Conservation (phyloP, 805 yeast genomes). For the Candida nanaspora region DNA sequence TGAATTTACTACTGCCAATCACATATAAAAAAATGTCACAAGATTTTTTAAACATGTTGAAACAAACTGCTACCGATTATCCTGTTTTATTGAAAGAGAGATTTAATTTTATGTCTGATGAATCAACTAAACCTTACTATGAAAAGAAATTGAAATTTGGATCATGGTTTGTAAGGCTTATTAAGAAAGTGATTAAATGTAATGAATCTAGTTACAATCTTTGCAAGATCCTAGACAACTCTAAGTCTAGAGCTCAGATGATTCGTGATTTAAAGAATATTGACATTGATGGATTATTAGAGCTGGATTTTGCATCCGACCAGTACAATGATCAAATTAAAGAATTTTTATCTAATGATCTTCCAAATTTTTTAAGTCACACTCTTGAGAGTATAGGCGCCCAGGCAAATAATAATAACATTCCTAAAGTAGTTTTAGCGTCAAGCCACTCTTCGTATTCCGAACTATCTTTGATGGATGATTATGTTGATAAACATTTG, state of each 20-base stretch:
- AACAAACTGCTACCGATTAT: not conserved
- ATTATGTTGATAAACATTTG: not conserved
- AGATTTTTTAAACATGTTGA: not conserved
- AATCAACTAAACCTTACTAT: not conserved
- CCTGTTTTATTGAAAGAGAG: not conserved
- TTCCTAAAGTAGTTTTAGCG: too few species aligned
- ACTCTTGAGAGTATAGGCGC: too few species aligned
- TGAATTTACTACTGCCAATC: not conserved
- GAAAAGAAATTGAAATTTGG: not conserved
- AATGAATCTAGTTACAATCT: not conserved
- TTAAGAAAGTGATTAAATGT: not conserved
- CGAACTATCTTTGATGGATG: too few species aligned
- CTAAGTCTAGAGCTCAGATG: not conserved
- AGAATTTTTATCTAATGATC: not conserved
- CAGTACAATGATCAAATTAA: not conserved
- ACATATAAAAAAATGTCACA: not conserved
- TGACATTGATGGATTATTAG: slow-evolving; percentile 1
- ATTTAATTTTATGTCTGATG: not conserved
- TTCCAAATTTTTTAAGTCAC: slow-evolving; percentile 1
- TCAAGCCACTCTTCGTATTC: too few species aligned
- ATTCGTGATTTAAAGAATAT: not conserved
- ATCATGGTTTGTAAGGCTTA: not conserved
- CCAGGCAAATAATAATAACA: too few species aligned
- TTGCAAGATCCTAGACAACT: not conserved
- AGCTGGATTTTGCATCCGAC: not conserved